Percentiles rank a stretch among this genome's conserved stretches.
phyloP scores from a whole-genome alignment of 2,329 filamentous ascomycete species.

The Aspergillus persii region DNA sequence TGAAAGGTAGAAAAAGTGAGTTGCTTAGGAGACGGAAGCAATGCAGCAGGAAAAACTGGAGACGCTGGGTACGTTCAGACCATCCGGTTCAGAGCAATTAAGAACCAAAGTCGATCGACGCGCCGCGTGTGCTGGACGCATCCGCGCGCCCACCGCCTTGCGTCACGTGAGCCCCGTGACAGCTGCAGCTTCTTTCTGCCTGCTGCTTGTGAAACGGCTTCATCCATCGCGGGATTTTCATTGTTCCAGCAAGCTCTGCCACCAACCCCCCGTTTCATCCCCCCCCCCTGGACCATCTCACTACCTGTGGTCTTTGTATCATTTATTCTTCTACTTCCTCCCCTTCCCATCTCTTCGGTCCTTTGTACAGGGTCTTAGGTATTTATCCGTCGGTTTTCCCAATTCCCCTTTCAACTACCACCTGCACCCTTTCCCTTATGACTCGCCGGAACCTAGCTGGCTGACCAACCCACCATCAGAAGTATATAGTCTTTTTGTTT shows the following conservation, averaged over 20 bases:
- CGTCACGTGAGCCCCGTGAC: slow-evolving; percentile 27
- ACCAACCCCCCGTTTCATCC: not conserved
- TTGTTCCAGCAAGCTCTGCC: slow-evolving; percentile 3
- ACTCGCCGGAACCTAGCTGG: not conserved
- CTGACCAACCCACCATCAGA: not conserved
- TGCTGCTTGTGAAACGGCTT: slow-evolving; percentile 6
- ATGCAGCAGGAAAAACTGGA: slow-evolving; percentile 3
- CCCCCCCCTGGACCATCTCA: not conserved
- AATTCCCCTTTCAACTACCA: not conserved
- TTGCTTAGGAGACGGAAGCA: not conserved
- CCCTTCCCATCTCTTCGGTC: not conserved
- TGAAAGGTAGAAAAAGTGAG: not conserved
- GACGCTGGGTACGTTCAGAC: slow-evolving; percentile 8
- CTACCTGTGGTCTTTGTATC: not conserved
- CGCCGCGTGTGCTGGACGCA: slow-evolving; percentile 28
- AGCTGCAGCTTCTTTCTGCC: slow-evolving; percentile 24
- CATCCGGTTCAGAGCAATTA: slow-evolving; percentile 15
- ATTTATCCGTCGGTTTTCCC: not conserved
- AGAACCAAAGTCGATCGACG: slow-evolving; percentile 14
- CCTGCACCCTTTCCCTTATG: not conserved
- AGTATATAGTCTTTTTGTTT: slow-evolving; percentile 1
- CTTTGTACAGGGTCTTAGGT: not conserved
- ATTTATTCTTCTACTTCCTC: not conserved
- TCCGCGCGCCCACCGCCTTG: slow-evolving; percentile 32
- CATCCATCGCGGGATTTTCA: slow-evolving; percentile 6